Evolutionary conservation across 2,329 filamentous ascomycete genomes (phyloP).

Genomic region (Aureobasidium leucospermi): DNA sequence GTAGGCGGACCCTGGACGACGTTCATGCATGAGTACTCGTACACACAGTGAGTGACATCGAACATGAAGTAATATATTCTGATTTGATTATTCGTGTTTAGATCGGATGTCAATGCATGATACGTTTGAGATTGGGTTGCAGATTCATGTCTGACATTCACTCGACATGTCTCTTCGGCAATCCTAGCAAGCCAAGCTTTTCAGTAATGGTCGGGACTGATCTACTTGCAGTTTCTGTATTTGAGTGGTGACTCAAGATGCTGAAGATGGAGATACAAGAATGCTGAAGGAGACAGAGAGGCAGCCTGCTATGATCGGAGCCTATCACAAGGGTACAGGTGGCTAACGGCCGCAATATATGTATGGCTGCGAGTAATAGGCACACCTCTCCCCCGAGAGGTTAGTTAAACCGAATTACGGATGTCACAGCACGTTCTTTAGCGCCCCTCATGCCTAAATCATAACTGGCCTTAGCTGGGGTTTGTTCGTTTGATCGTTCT

Average conservation of each 20-base stretch:
- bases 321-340: not conserved
- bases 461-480: slow-evolving; percentile 14
- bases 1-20: slow-evolving; percentile 7
- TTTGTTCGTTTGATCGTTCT: slow-evolving; percentile 15
- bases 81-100: not conserved
- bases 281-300: not conserved
- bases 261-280: not conserved
- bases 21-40: not conserved
- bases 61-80: not conserved
- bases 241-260: not conserved
- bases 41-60: not conserved
- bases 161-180: slow-evolving; percentile 6
- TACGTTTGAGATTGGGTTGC: not conserved
- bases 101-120: not conserved
- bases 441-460: slow-evolving; percentile 13
- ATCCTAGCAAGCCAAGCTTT: slow-evolving; percentile 13
- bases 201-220: slow-evolving; percentile 2
- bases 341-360: not conserved
- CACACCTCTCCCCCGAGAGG: not conserved
- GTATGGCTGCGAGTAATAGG: not conserved
- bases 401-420: slow-evolving; percentile 7
- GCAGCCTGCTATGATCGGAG: not conserved
- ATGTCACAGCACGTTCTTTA: slow-evolving; percentile 14
- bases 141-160: not conserved
- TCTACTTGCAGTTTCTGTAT: not conserved